Evolutionary conservation across 768 basidiomycete genomes (phyloP), one percentile per base, ranked within the genome.

Genomic region (Hypsizygus marmoreus): DNA sequence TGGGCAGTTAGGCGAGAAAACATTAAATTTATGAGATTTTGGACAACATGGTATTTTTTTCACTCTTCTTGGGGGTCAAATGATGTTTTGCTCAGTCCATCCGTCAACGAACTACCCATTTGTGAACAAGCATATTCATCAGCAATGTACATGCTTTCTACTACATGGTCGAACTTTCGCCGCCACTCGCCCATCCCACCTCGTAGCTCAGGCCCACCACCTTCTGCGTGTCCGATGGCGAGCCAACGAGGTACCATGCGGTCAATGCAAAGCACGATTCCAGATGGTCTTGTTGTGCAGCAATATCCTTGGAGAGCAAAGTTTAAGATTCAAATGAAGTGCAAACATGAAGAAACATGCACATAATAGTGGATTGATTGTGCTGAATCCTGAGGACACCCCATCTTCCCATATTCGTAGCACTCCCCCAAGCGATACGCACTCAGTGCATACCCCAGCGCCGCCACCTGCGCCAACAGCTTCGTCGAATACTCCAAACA

Each of bases 351-450:
- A 42, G 40, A 47, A 16, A 45, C n/a, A 78, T 88, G 63, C 68
- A 95, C 94, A 66, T 99, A 98, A 67, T 98, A 98, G 68, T 99
- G 97, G 57, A 99, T 99, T 35, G 92, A 95, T 45, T 98, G 74
- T 22, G 97, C 97, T 1, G 95, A 82, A 63, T 99, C 97, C 63
- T 94, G 91, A 13, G 97, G 97, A 60, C 97, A 98, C 7, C 94
- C 95, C 82, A 97, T 88, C 75, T 91, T 95, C 26, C 97, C 97
- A 65, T 98, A 99, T 72, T 99, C 97, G 65, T 99, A 99, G 66
- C 95, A 97, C 69, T 98, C 95, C 19, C 97, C 97, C 45, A 98
- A 71, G 49, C 92, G 84, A 70, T 94, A 91, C 25, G 97, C 97
- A 53, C 91, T 94, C 13, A 95, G 92, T 7, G 95, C 93, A 68